Evolutionary conservation across 2,329 filamentous ascomycete species (phyloP), one percentile per base, ranked within the genome.

Genomic region (Zymoseptoria pseudotritici): DNA sequence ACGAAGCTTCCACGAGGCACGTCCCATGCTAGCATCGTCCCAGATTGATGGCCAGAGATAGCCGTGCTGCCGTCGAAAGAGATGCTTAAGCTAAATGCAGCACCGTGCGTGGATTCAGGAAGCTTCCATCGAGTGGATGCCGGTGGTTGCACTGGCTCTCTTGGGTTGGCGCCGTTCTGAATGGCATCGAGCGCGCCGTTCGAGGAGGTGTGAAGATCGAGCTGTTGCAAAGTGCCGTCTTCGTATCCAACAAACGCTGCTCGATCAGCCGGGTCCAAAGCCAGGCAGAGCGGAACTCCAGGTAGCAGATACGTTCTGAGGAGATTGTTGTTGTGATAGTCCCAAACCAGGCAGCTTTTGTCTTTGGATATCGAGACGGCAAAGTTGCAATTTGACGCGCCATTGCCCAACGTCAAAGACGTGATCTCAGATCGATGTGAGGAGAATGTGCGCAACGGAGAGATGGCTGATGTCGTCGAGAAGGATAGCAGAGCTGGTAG

Each of bases 281-380:
- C 79, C 36, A 93, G 73, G 67, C 87, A 91, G 29, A 88, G 79
- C 17, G 92, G 90, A 19, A 82, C 78, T n/a, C 82, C 80, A 1
- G 89, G 85, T 59, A 97, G 84, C 50, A 97, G 81, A 65, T 95
- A 85, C 3, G 91, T 97, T 51, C 92, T 85, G 59, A 97, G 78
- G 10, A 88, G 80, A 61, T 85, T 83, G 49, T 90, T 90, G 0
- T 85, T 89, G 63, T 86, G 85, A 72, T 95, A 95, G 75, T 97
- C 92, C 94, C 94, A 99, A 61, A 96, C 81, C 69, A 96, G 87
- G 67, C 90, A 90, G 7, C 90, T 94, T 75, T 90, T 92, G 76
- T 97, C 94, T 67, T 84, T 86, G 65, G 90, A 90, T 6, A 87
- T 85, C 2, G 93, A 95, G 20, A 97, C 82, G 61, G 89, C 92